A percentile compares a stretch with the other conserved stretches of the same genome.
Evolutionary conservation across 2,329 filamentous ascomycete species (phyloP).

Genomic region (Dothideomycetes sp.): DNA sequence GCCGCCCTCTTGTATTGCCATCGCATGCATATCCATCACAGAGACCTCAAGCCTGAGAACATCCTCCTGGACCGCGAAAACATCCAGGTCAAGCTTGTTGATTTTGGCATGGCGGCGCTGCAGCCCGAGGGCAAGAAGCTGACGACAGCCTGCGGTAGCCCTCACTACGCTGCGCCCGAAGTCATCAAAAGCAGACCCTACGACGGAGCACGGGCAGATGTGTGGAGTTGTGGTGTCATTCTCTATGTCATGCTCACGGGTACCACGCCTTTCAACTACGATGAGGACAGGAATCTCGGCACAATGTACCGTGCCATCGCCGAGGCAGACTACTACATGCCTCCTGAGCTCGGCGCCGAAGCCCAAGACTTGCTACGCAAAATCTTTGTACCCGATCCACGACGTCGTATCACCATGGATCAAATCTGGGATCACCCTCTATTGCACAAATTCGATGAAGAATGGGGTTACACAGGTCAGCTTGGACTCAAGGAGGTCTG

Average conservation of each 20-base stretch:
- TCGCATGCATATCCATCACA: conserved; percentile 88
- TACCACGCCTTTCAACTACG: conserved; percentile 64
- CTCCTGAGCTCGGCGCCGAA: conserved; percentile 49
- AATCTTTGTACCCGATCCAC: conserved; percentile 72
- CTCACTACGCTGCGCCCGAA: conserved; percentile 93
- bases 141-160: conserved; percentile 86
- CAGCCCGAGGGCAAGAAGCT: conserved; percentile 72
- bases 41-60: conserved; percentile 94
- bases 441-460: conserved; percentile 67
- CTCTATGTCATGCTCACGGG: conserved; percentile 81
- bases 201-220: conserved; percentile 75
- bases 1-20: conserved; percentile 89
- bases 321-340: conserved; percentile 40
- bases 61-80: conserved; percentile 67
- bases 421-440: conserved; percentile 82
- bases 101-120: conserved; percentile 95
- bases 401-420: conserved; percentile 66
- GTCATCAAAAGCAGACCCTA: conserved; percentile 71
- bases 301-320: conserved; percentile 53
- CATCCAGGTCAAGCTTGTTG: conserved; percentile 80
- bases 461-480: conserved; percentile 58
- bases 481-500: conserved; percentile 38
- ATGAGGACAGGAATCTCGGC: conserved; percentile 54
- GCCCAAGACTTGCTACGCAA: conserved; percentile 68
- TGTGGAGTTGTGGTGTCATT: conserved; percentile 91